Conservation (phyloP, 2,329 filamentous ascomycete species). For the Colletotrichum sp. region DNA sequence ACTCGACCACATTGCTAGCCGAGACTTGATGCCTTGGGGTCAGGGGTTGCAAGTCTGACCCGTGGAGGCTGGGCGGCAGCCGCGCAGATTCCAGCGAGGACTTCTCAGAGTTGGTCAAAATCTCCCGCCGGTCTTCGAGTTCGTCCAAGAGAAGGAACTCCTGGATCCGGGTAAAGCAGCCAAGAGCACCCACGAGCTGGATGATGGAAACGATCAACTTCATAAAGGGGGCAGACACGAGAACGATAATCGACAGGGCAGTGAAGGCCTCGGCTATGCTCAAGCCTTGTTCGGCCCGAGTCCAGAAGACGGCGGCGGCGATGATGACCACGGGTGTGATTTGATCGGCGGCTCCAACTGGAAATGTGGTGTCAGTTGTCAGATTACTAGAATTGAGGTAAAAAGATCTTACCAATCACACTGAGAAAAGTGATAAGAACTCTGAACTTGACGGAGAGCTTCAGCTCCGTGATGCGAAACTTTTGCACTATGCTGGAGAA, state of each 20-base stretch:
- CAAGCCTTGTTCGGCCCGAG: constrained; percentile 30
- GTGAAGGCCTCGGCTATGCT: constrained; percentile 40
- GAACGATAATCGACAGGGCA: constrained; percentile 37
- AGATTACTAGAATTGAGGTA: too few relatives aligned
- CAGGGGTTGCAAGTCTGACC: constrained; percentile 16
- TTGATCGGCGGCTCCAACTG: constrained; percentile 30
- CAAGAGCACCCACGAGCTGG: constrained; percentile 35
- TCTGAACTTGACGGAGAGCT: constrained; percentile 40
- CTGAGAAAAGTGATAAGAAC: constrained; percentile 36
- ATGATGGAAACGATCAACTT: constrained; percentile 36
- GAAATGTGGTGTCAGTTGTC: background rate
- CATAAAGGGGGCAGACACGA: constrained; percentile 36
- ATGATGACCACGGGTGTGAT: constrained; percentile 37
- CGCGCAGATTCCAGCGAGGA: background rate
- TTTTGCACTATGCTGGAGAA: constrained; percentile 36
- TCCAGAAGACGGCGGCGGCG: constrained; percentile 37
- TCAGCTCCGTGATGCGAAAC: constrained; percentile 41
- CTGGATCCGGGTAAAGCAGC: constrained; percentile 37
- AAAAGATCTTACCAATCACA: constrained; percentile 28
- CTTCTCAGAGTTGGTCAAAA: background rate
- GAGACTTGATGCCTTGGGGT: constrained; percentile 3
- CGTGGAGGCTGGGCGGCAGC: background rate
- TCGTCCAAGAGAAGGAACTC: constrained; percentile 33
- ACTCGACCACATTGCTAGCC: background rate
- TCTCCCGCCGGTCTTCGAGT: constrained; percentile 21